Evolutionary conservation across 768 basidiomycete genomes (phyloP).

Genomic region (Russula earlei): DNA sequence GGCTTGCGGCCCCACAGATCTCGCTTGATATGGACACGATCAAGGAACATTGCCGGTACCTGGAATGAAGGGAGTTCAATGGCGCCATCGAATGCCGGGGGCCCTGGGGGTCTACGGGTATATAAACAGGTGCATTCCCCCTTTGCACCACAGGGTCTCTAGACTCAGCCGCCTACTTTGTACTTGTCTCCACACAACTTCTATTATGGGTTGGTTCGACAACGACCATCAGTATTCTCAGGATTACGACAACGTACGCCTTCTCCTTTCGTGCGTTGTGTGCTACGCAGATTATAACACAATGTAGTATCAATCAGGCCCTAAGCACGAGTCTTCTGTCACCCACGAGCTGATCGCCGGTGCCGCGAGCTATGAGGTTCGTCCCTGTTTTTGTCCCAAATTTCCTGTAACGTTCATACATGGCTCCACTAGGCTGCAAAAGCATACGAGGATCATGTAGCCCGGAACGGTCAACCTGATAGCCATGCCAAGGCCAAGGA

Average conservation of each 20-base stretch:
- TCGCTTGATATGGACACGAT: too few species aligned
- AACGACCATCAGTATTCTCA: neutral
- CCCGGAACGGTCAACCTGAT: slow-evolving; percentile 37
- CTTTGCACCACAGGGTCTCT: neutral
- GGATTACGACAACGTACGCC: neutral
- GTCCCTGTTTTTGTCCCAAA: neutral
- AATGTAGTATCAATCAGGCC: neutral
- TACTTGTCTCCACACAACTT: neutral
- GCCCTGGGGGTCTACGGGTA: neutral
- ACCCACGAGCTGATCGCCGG: slow-evolving; percentile 61
- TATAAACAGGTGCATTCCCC: neutral
- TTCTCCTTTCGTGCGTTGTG: neutral
- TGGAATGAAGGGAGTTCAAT: neutral
- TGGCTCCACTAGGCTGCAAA: slow-evolving; percentile 44
- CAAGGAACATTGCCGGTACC: too few species aligned
- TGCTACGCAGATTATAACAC: neutral
- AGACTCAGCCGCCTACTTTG: neutral
- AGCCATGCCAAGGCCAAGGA: slow-evolving; percentile 51
- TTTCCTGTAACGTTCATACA: neutral
- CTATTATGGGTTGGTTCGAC: slow-evolving; percentile 1
- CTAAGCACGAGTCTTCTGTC: slow-evolving; percentile 39
- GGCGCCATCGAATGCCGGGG: too few species aligned
- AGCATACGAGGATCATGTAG: slow-evolving; percentile 48
- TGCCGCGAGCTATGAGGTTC: slow-evolving; percentile 56
- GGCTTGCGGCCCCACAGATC: too few species aligned